These are phyloP conservation scores for Kokia cookei DNA, from an alignment of 441 rosid genomes.

Conservation along the genomic window DNA sequence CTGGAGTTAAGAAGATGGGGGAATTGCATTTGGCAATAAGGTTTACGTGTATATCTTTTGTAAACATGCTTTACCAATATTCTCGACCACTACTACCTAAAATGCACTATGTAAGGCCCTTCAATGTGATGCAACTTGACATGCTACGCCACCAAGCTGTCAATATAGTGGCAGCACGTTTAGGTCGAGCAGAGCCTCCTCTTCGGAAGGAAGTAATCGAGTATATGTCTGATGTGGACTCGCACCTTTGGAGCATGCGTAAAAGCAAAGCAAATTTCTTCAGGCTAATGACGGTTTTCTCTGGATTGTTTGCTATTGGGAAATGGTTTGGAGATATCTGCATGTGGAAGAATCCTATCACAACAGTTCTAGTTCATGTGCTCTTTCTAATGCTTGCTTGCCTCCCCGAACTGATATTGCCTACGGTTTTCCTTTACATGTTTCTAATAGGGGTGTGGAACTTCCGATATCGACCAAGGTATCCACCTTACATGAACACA, in stretches of 20 bases:
- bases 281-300: constrained; percentile 78
- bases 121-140: constrained; percentile 76
- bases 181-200: constrained; percentile 92
- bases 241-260: constrained; percentile 94
- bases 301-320: constrained; percentile 65
- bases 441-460: constrained; percentile 90
- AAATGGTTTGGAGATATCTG: constrained; percentile 80
- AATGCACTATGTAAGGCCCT: constrained; percentile 90
- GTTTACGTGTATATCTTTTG: constrained; percentile 74
- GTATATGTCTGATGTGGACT: constrained; percentile 87
- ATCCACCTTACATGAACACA: constrained; percentile 94
- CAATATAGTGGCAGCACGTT: constrained; percentile 68
- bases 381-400: constrained; percentile 84
- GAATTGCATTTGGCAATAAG: constrained; percentile 83
- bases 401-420: constrained; percentile 82
- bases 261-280: constrained; percentile 89
- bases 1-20: constrained; percentile 92
- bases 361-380: constrained; percentile 83
- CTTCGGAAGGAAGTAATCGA: constrained; percentile 83
- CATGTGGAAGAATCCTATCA: constrained; percentile 78
- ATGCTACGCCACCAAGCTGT: constrained; percentile 90
- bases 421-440: constrained; percentile 88
- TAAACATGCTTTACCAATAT: constrained; percentile 78
- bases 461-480: constrained; percentile 80
- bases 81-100: constrained; percentile 73